Evolutionary conservation across 208 protist genomes (phyloP).

Genomic region (Crithidia expoeki): DNA sequence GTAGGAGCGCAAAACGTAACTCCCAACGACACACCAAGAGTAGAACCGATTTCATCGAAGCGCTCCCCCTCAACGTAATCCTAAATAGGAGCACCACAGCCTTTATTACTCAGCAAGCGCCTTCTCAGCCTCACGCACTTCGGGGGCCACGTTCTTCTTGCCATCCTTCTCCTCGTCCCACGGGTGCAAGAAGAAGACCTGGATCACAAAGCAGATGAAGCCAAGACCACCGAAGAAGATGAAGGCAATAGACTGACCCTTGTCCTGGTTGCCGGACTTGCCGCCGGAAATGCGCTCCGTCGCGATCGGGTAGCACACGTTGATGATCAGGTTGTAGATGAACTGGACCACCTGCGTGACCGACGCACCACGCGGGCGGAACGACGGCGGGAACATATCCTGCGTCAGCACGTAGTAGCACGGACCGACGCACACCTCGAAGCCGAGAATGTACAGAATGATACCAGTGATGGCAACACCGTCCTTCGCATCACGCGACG

Average conservation of each 20-base stretch:
- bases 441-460: slow-evolving; percentile 77
- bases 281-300: slow-evolving; percentile 81
- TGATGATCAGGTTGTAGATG: slow-evolving; percentile 90
- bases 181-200: slow-evolving; percentile 79
- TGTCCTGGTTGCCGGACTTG: slow-evolving; percentile 79
- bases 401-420: slow-evolving; percentile 85
- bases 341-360: slow-evolving; percentile 76
- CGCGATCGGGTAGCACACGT: slow-evolving; percentile 84
- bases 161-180: slow-evolving; percentile 50
- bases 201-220: slow-evolving; percentile 67
- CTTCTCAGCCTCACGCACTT: background rate
- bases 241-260: slow-evolving; percentile 85
- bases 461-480: slow-evolving; percentile 80
- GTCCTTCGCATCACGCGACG: slow-evolving; percentile 48
- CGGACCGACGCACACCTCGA: slow-evolving; percentile 77
- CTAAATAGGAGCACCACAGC: no score
- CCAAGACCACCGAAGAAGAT: slow-evolving; percentile 85
- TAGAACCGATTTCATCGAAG: no score
- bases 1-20: no score
- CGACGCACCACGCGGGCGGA: slow-evolving; percentile 70
- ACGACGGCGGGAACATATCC: slow-evolving; percentile 83
- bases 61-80: no score
- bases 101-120: no score
- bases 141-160: slow-evolving; percentile 16
- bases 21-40: no score